These are phyloP conservation scores for Anastatica hierochuntica DNA, from an alignment of 345 rosid species.

Conservation along the genomic window DNA sequence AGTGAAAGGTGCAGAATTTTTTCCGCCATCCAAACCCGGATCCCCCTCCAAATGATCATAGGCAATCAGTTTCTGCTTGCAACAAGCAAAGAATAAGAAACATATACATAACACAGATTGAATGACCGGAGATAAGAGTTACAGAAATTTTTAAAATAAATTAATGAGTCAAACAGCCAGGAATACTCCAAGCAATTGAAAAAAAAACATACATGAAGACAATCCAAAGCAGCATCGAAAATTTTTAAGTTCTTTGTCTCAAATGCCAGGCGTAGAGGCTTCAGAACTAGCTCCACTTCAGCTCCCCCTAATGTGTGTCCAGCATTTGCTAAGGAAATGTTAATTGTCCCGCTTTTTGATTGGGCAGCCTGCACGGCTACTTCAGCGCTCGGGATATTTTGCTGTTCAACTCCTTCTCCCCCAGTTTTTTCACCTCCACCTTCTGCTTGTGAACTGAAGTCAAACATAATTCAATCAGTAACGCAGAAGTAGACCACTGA, in stretches of 20 bases:
- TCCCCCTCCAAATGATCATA: constrained; percentile 96
- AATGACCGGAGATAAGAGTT: neutral
- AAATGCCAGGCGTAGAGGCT: constrained; percentile 85
- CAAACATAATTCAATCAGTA: constrained; percentile 13
- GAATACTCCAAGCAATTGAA: constrained; percentile 9
- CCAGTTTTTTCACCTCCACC: constrained; percentile 39
- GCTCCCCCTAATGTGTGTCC: constrained; percentile 75
- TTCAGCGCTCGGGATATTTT: constrained; percentile 29
- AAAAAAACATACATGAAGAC: constrained; percentile 72
- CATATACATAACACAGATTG: constrained; percentile 8
- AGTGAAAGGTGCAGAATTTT: constrained; percentile 67
- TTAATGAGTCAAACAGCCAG: neutral
- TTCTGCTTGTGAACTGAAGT: constrained; percentile 53
- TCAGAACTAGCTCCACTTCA: constrained; percentile 80
- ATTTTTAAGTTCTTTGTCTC: constrained; percentile 86
- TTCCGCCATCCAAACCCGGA: constrained; percentile 92
- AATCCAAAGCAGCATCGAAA: constrained; percentile 92
- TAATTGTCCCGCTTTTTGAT: constrained; percentile 33
- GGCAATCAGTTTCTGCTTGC: constrained; percentile 78
- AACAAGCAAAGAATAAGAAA: constrained; percentile 15
- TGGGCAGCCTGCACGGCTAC: constrained; percentile 34
- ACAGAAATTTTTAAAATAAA: constrained; percentile 2
- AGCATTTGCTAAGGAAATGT: constrained; percentile 61
- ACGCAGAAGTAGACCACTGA: neutral
- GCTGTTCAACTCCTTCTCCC: constrained; percentile 31